Base-by-base conservation (phyloP, 2,329 filamentous ascomycete genomes). In the Cephalotrichum gorgonifer region DNA sequence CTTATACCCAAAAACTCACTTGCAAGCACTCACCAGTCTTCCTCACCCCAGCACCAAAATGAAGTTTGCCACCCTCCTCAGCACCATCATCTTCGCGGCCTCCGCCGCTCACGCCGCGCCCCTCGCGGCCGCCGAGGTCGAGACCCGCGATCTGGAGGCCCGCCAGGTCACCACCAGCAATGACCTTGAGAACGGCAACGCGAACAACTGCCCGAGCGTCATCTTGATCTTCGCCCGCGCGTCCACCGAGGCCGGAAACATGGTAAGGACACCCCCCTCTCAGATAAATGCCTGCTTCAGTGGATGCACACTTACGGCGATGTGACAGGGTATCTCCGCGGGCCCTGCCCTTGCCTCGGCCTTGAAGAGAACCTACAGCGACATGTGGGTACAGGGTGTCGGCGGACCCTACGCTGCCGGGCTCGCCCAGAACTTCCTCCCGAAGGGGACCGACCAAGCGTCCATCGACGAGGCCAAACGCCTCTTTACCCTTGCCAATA, bases 401-500 rank as follows among this genome's bases (percentile, higher is more conserved):
- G 46, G 46, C 35, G 20, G 11, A 2, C 31, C 46, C n/a, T 64
- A 64, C 53, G 55, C 52, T 7, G 62, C 60, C 0, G 51, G 48
- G 14, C 46, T 64, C 6, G 28, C 53, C n/a, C 52, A 52, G 15
- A 64, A 64, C 51, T 42, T 48, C 35, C 54, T 59, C 0, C 54
- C 60, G 6, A 43, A 54, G 12, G 60, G 61, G 38, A 63, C 62
- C 1, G 52, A 59, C 35, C 23, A 30, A 12, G 48, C 46, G 22
- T 53, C 55, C 17, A 62, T 65, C 45, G 31, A 54, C 3, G 59
- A 56, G 17, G 62, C 60, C 1, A 57, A 54, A 15, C 46, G 52
- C n/a, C 55, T 61, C 28, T 62, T 64, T 48, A 47, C 58, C 11
- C 28, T 56, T 42, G 59, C 62, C 6, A 39, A 51, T 35, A 52